Evolutionary conservation across 768 basidiomycete genomes (phyloP).

Genomic region (Russula lepida): DNA sequence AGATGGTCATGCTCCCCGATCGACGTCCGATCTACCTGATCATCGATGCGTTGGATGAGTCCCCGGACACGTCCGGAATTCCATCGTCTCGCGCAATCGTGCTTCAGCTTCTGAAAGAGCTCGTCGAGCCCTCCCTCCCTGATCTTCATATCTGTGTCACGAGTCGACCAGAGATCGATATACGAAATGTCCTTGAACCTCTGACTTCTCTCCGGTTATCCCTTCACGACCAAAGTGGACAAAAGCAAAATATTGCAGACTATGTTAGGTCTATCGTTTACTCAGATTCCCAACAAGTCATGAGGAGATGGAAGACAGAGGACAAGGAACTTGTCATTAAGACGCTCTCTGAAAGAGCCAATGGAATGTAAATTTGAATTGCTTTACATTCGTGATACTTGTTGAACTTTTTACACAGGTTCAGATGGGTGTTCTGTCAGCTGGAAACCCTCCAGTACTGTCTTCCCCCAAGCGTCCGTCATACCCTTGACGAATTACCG

Average conservation of each 20-base stretch:
- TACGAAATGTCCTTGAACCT: neutral
- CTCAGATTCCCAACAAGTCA: neutral
- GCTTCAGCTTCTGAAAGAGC: neutral
- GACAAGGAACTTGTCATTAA: neutral
- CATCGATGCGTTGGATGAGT: conserved; percentile 4
- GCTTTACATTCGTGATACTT: too few relatives aligned
- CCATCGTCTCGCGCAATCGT: neutral
- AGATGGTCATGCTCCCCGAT: neutral
- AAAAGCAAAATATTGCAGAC: neutral
- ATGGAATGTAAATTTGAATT: neutral
- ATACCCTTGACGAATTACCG: neutral
- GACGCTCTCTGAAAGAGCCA: neutral
- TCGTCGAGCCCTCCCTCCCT: neutral
- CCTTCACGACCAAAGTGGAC: neutral
- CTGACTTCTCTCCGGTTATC: neutral
- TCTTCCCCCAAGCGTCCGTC: neutral
- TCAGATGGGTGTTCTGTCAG: neutral
- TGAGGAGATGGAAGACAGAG: neutral
- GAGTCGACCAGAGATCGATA: neutral
- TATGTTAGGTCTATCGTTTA: neutral
- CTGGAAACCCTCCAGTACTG: neutral
- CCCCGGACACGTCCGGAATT: neutral
- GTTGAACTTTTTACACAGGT: neutral
- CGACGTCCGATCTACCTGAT: neutral
- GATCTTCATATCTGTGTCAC: neutral